Conservation (phyloP, 2,329 filamentous ascomycete genomes). For the Penicillium janthinellum region DNA sequence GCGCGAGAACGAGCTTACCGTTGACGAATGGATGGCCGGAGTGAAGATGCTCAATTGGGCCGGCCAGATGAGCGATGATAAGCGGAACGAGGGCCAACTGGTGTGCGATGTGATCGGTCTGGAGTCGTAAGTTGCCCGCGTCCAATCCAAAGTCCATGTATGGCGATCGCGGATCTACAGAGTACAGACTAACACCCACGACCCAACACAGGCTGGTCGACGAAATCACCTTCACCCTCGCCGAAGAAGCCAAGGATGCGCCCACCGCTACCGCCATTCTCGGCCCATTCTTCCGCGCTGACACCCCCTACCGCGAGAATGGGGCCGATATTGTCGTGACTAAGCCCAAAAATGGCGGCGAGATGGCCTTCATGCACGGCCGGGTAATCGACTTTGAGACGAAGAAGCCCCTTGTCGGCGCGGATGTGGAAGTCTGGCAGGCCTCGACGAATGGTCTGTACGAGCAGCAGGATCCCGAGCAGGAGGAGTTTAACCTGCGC, state of each 20-base stretch:
- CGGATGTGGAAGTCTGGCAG: conserved; percentile 77
- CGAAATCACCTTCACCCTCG: conserved; percentile 73
- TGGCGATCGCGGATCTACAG: neutral
- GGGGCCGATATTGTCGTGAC: conserved; percentile 66
- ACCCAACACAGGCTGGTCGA: conserved; percentile 61
- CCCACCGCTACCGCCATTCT: conserved; percentile 77
- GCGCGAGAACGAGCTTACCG: conserved; percentile 59
- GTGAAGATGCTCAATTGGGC: conserved; percentile 63
- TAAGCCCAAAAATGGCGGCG: conserved; percentile 50
- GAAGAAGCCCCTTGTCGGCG: conserved; percentile 64
- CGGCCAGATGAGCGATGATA: conserved; percentile 63
- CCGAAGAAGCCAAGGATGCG: conserved; percentile 54
- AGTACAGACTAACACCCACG: neutral
- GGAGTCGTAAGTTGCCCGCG: conserved; percentile 50
- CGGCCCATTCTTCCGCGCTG: conserved; percentile 79
- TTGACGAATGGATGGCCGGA: conserved; percentile 61
- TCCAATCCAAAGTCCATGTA: neutral
- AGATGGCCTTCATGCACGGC: conserved; percentile 68
- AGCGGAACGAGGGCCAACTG: conserved; percentile 65
- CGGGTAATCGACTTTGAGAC: conserved; percentile 60
- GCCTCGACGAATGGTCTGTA: conserved; percentile 72
- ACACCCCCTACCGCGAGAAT: conserved; percentile 70
- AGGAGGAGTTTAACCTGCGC: conserved; percentile 72
- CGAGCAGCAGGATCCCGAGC: conserved; percentile 72
- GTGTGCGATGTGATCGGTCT: conserved; percentile 61